Conservation (phyloP, 371 early-diverging fungal species). For the Cokeromyces recurvatus region DNA sequence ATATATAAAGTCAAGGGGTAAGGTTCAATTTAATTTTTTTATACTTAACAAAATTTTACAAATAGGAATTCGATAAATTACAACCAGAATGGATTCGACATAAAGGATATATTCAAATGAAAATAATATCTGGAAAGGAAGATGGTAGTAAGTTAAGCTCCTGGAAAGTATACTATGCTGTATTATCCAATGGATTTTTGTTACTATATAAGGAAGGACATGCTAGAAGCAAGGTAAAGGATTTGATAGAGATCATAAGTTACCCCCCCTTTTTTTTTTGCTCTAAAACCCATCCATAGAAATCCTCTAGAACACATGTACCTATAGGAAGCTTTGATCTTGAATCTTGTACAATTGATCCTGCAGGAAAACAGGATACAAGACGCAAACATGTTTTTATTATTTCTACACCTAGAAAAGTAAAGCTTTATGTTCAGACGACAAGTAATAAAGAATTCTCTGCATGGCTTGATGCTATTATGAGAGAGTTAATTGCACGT, state of each 20-base stretch:
- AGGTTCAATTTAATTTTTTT: background rate
- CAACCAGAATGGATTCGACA: slow-evolving; percentile 33
- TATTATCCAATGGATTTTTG: slow-evolving; percentile 38
- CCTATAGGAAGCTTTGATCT: slow-evolving; percentile 48
- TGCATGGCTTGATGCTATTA: slow-evolving; percentile 44
- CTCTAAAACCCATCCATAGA: no score
- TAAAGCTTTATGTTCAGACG: slow-evolving; percentile 38
- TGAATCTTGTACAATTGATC: slow-evolving; percentile 41
- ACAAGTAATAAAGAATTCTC: slow-evolving; percentile 37
- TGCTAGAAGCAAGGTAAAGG: slow-evolving; percentile 28
- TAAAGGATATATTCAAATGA: slow-evolving; percentile 44
- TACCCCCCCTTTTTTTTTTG: no score
- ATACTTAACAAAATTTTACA: background rate
- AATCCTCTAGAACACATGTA: slow-evolving; percentile 23
- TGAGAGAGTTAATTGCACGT: slow-evolving; percentile 43
- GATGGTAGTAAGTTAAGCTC: slow-evolving; percentile 41
- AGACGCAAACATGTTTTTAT: slow-evolving; percentile 26
- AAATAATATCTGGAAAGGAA: slow-evolving; percentile 42
- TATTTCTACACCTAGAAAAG: slow-evolving; percentile 29
- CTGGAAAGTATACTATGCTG: slow-evolving; percentile 45
- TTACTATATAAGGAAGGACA: slow-evolving; percentile 38
- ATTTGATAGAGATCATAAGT: no score
- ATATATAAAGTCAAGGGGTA: background rate
- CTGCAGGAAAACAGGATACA: slow-evolving; percentile 35
- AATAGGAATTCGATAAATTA: slow-evolving; percentile 32